phyloP scores from a whole-genome alignment of 2,329 filamentous ascomycete genomes.

The Neoarthrinium moseri region DNA sequence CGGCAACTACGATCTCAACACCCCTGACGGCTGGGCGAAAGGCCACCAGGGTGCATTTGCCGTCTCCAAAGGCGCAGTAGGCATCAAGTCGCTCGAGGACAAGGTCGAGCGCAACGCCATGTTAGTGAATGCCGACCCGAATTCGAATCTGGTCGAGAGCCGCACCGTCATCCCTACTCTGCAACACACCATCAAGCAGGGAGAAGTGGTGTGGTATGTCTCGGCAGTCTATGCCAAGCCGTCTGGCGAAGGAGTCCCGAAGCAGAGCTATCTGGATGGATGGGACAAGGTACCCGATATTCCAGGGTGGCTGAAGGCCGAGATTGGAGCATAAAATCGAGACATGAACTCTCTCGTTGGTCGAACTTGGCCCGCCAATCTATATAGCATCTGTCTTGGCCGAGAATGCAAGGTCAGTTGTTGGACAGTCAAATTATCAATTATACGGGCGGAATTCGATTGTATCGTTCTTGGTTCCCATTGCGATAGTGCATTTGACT shows the following conservation, averaged over 20 bases:
- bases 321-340: slow-evolving; percentile 37
- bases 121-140: slow-evolving; percentile 74
- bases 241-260: slow-evolving; percentile 48
- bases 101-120: slow-evolving; percentile 53
- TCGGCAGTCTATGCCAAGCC: slow-evolving; percentile 72
- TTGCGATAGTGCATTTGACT: too few species aligned
- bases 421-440: too few species aligned
- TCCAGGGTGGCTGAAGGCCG: slow-evolving; percentile 58
- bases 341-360: too few species aligned
- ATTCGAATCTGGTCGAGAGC: slow-evolving; percentile 73
- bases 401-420: too few species aligned
- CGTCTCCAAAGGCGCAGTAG: slow-evolving; percentile 55
- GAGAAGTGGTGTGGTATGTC: slow-evolving; percentile 63
- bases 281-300: slow-evolving; percentile 60
- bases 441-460: too few species aligned
- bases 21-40: slow-evolving; percentile 50
- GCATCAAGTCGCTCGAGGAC: slow-evolving; percentile 55
- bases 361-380: too few species aligned
- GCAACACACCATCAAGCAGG: slow-evolving; percentile 57
- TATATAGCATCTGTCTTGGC: too few species aligned
- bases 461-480: too few species aligned
- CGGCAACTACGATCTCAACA: slow-evolving; percentile 58
- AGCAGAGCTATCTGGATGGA: slow-evolving; percentile 53
- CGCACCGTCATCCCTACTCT: slow-evolving; percentile 71
- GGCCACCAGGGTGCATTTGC: slow-evolving; percentile 55